These are phyloP conservation scores for Paramecium caudatum DNA, from an alignment of 73 alveolate genomes.

Conservation along the genomic window DNA sequence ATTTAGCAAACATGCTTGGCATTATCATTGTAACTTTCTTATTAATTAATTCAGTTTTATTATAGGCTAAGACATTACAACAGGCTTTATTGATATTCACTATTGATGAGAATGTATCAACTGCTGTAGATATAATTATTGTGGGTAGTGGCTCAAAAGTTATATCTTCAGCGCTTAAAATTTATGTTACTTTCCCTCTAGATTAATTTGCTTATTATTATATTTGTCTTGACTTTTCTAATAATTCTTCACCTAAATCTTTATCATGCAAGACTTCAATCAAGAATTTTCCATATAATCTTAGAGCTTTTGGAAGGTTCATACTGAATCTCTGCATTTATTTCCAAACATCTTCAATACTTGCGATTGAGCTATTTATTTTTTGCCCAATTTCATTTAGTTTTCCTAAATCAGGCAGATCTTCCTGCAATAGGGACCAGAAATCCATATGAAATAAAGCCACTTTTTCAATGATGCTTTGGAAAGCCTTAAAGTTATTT, in stretches of 20 bases:
- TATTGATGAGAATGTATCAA: slow-evolving; percentile 60
- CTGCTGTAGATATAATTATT: slow-evolving; percentile 66
- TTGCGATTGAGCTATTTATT: background rate
- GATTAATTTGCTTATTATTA: slow-evolving; percentile 4
- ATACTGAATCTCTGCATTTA: slow-evolving; percentile 32
- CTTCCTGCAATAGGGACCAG: slow-evolving; percentile 71
- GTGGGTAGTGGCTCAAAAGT: slow-evolving; percentile 67
- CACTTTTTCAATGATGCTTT: slow-evolving; percentile 63
- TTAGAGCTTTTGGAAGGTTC: slow-evolving; percentile 53
- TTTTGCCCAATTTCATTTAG: slow-evolving; percentile 71
- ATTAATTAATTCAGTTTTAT: slow-evolving; percentile 65
- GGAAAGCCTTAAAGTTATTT: slow-evolving; percentile 52
- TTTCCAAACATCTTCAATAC: slow-evolving; percentile 69
- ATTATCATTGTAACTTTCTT: slow-evolving; percentile 53
- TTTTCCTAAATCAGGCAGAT: slow-evolving; percentile 69
- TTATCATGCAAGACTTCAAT: slow-evolving; percentile 67
- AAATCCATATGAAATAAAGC: slow-evolving; percentile 70
- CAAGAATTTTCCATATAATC: slow-evolving; percentile 68
- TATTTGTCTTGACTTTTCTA: slow-evolving; percentile 52
- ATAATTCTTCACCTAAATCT: slow-evolving; percentile 63
- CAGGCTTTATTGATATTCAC: slow-evolving; percentile 58
- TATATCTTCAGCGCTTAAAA: slow-evolving; percentile 62
- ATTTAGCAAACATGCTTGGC: slow-evolving; percentile 65
- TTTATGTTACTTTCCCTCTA: slow-evolving; percentile 17
- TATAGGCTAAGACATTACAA: slow-evolving; percentile 67